Conservation (phyloP, 2,329 filamentous ascomycete species). For the Boeremia lycopersici region DNA sequence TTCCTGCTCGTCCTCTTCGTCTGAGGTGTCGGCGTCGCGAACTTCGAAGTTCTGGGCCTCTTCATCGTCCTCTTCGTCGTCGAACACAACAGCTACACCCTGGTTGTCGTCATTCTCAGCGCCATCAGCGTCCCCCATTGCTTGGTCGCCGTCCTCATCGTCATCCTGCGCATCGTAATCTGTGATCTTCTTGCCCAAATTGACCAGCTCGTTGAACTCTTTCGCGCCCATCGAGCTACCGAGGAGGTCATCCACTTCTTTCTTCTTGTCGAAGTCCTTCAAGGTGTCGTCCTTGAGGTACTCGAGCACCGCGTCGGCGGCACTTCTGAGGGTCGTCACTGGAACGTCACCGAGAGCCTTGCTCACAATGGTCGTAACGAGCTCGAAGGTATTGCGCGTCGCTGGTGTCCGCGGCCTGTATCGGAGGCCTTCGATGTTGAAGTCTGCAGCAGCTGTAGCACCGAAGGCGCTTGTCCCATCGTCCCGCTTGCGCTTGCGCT, state of each 20-base stretch:
- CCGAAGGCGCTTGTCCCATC: slow-evolving; percentile 70
- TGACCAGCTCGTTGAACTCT: slow-evolving; percentile 95
- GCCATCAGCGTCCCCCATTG: slow-evolving; percentile 65
- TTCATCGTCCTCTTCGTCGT: slow-evolving; percentile 82
- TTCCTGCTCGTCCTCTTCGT: slow-evolving; percentile 72
- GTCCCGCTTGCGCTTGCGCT: slow-evolving; percentile 81
- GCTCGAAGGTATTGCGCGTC: slow-evolving; percentile 90
- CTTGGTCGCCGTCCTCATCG: slow-evolving; percentile 76
- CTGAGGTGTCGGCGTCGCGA: slow-evolving; percentile 80
- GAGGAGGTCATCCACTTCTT: slow-evolving; percentile 91
- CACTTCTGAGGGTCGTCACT: slow-evolving; percentile 88
- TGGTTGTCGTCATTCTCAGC: slow-evolving; percentile 84
- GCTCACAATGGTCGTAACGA: slow-evolving; percentile 90
- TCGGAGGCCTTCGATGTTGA: slow-evolving; percentile 86
- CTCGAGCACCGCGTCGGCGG: slow-evolving; percentile 89
- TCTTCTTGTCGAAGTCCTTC: slow-evolving; percentile 98
- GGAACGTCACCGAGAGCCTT: slow-evolving; percentile 90
- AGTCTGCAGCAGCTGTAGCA: slow-evolving; percentile 76
- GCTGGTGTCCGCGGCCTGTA: slow-evolving; percentile 91
- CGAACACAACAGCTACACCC: slow-evolving; percentile 96
- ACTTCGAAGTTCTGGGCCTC: slow-evolving; percentile 83
- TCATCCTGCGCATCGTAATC: slow-evolving; percentile 98
- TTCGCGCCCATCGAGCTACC: slow-evolving; percentile 83
- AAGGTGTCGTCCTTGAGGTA: slow-evolving; percentile 92
- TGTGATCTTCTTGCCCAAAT: slow-evolving; percentile 97